Conservation (phyloP, 768 basidiomycete genomes). For the Mycena venus region DNA sequence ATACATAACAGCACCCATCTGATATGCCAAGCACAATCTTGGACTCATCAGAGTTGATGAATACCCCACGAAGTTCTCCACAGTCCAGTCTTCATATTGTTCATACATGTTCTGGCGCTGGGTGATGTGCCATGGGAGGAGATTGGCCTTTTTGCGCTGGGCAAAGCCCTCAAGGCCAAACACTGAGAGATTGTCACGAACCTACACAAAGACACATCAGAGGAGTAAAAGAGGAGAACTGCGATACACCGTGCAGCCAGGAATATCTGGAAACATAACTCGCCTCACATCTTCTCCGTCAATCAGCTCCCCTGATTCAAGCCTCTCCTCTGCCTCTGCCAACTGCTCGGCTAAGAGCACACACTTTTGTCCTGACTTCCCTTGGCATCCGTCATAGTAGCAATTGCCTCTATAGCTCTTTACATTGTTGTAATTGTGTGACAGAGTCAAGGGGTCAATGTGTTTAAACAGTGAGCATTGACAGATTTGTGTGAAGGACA, state of each 20-base stretch:
- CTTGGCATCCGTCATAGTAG: not conserved
- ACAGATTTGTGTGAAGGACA: too few relatives aligned
- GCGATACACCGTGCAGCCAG: not conserved
- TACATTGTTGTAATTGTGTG: not conserved
- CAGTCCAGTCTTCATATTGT: not conserved
- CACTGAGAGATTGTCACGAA: too few relatives aligned
- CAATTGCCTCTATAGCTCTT: not conserved
- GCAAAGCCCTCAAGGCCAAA: too few relatives aligned
- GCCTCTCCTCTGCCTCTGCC: not conserved
- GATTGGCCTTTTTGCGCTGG: too few relatives aligned
- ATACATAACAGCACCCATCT: too few relatives aligned
- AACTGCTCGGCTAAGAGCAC: not conserved
- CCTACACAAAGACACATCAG: too few relatives aligned
- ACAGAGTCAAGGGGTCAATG: not conserved
- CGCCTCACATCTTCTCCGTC: not conserved
- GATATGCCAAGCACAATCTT: slow-evolving; percentile 10
- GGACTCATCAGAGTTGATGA: too few relatives aligned
- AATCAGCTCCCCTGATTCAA: too few relatives aligned
- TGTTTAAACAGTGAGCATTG: not conserved
- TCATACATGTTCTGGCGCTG: not conserved
- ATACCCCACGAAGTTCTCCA: not conserved
- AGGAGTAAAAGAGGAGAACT: not conserved
- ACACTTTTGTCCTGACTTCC: not conserved
- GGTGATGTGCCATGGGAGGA: not conserved
- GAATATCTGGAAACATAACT: not conserved